These are phyloP conservation scores for Zopfochytrium polystomum DNA, from an alignment of 371 early-diverging fungal genomes.

Conservation along the genomic window DNA sequence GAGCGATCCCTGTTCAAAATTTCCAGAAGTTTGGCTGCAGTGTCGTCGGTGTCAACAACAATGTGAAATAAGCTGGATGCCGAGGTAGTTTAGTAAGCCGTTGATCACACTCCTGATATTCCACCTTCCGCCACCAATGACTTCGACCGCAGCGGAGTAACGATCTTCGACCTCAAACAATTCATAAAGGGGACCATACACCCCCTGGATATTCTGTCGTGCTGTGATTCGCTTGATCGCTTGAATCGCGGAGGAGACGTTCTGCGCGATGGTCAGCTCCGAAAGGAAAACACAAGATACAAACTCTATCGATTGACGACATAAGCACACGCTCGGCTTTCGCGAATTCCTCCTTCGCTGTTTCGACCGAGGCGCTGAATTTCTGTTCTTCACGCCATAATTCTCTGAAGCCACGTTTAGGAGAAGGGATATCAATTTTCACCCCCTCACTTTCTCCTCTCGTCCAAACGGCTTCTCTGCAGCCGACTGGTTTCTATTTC, in stretches of 20 bases:
- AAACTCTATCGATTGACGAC: slow-evolving; percentile 73
- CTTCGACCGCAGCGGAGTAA: slow-evolving; percentile 86
- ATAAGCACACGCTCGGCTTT: slow-evolving; percentile 71
- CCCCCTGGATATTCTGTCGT: slow-evolving; percentile 62
- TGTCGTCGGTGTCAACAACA: slow-evolving; percentile 92
- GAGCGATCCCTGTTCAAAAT: slow-evolving; percentile 67
- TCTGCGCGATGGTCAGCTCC: slow-evolving; percentile 9
- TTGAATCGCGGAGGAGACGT: slow-evolving; percentile 57
- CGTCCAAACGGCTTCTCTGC: slow-evolving; percentile 61
- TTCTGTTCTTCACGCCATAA: slow-evolving; percentile 91
- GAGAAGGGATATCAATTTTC: neutral
- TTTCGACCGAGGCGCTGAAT: slow-evolving; percentile 63
- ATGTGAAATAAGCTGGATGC: slow-evolving; percentile 85
- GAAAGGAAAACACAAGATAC: slow-evolving; percentile 4
- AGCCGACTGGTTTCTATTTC: slow-evolving; percentile 18
- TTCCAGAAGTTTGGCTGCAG: slow-evolving; percentile 77
- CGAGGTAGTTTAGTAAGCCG: slow-evolving; percentile 3
- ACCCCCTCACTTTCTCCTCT: slow-evolving; percentile 62
- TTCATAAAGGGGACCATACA: slow-evolving; percentile 90
- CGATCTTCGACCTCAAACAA: slow-evolving; percentile 83
- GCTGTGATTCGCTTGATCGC: slow-evolving; percentile 67
- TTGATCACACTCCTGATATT: neutral
- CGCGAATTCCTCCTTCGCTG: slow-evolving; percentile 68
- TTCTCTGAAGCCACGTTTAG: slow-evolving; percentile 23
- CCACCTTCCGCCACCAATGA: slow-evolving; percentile 78